Percentiles rank a stretch among this genome's conserved stretches.
Conservation (phyloP, 164 flowering plant genomes). For the Akebia trifoliata region DNA sequence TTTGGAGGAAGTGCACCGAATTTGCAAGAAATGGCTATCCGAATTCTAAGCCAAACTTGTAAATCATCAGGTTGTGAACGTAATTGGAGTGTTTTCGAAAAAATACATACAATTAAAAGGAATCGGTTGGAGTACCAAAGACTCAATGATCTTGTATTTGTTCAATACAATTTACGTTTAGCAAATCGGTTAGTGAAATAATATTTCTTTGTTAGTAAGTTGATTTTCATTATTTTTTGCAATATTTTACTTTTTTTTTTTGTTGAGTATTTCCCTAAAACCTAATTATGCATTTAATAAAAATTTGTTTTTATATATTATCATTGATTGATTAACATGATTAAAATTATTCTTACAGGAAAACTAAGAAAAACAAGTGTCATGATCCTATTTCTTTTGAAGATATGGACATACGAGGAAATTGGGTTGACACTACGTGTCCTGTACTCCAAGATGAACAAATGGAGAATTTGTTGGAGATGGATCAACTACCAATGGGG, state of each 20-base stretch:
- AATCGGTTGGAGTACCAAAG: not conserved
- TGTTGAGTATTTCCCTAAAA: no score
- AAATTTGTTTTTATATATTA: not conserved
- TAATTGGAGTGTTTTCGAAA: conserved; percentile 1
- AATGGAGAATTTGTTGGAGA: not conserved
- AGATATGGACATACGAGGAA: not conserved
- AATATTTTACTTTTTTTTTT: no score
- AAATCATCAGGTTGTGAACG: not conserved
- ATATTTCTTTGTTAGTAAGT: no score
- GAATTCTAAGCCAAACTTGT: not conserved
- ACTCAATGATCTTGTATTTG: not conserved
- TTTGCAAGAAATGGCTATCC: not conserved
- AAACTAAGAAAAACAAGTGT: not conserved
- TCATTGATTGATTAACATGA: not conserved
- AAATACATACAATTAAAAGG: not conserved
- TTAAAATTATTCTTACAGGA: not conserved
- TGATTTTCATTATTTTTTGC: no score
- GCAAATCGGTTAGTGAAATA: no score
- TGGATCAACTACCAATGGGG: not conserved
- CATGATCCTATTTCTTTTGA: conserved; percentile 3
- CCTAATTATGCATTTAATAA: not conserved
- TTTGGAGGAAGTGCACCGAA: conserved; percentile 4
- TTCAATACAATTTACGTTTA: no score
- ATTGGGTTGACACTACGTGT: not conserved
- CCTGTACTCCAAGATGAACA: not conserved